Evolutionary conservation across 1,139 yeast genomes (phyloP), one percentile per base, ranked within the genome.

Genomic region (Pichia sp.): DNA sequence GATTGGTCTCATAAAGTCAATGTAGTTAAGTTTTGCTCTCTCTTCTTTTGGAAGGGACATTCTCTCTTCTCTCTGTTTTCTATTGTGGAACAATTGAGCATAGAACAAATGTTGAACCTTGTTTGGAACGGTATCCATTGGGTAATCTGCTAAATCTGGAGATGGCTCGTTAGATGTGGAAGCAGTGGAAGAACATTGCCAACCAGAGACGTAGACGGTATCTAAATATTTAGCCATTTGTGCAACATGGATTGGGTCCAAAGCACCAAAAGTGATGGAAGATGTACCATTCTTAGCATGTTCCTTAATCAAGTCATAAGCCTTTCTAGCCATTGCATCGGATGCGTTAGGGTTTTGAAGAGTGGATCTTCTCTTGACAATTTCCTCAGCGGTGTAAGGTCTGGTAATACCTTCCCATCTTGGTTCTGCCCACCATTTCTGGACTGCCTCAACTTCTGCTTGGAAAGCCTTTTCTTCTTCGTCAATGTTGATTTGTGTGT

Each of bases 101-200:
- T 85, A 87, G 79, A 93, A 91, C 58, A 91, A 72, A 61, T 91
- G 96, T 64, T 91, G 94, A 49, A 87, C 96, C 73, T 91, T 91
- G 72, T 88, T 88, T 57, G 98, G 98, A 44, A 91, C 98, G 29
- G 98, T 91, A 65, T 91, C 96, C 83, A 82, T 83, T 39, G 97
- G 97, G 65, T 91, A 91, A 64, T 91, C 98, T 42, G 97, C 98
- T 58, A 91, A 74, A 71, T 91, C 98, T 42, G 97, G 97, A 29
- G 94, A 85, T 33, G 97, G 97, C 66, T 88, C 97, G 61, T 91
- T 88, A 29, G 96, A 84, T 33, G 96, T 84, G 20, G 96, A 88
- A 39, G 97, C 96, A 35, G 96, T 88, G 24, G 96, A 86, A 36
- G 96, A 87, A 63, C 95, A 87, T 67, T 91, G 97, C 98, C 98